Percentiles rank a stretch among this genome's conserved stretches.
phyloP scores from a whole-genome alignment of 108 stramenopile genomes.

The Skeletonema menzelii region DNA sequence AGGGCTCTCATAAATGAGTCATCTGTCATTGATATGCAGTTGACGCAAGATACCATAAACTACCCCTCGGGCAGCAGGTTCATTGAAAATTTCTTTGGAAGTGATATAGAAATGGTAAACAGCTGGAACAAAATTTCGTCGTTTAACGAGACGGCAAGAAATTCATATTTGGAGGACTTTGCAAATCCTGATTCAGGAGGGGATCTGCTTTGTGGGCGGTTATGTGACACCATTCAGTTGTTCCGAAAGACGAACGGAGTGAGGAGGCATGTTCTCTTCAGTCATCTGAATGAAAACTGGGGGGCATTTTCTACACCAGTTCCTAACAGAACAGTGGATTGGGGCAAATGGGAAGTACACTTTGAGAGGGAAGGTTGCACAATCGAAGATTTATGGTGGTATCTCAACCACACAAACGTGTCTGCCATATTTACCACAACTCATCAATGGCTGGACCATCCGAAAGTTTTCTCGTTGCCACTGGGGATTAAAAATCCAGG shows the following conservation, averaged over 20 bases:
- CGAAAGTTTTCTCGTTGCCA: constrained; percentile 54
- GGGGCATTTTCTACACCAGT: constrained; percentile 45
- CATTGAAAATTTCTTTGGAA: background rate
- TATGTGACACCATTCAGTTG: background rate
- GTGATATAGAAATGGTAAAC: background rate
- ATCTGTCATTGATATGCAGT: background rate
- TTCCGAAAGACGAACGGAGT: constrained; percentile 8
- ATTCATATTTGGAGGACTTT: background rate
- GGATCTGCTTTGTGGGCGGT: constrained; percentile 9
- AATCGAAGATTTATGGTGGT: constrained; percentile 22
- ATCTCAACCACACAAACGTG: constrained; percentile 46
- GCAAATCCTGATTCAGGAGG: background rate
- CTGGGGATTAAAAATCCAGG: constrained; percentile 21
- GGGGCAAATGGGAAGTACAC: constrained; percentile 23
- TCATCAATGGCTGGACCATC: constrained; percentile 48
- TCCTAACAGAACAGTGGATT: constrained; percentile 37
- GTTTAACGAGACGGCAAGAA: background rate
- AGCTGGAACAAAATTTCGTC: background rate
- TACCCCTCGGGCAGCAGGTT: background rate
- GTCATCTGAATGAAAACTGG: constrained; percentile 51
- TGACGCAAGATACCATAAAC: background rate
- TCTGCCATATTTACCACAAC: constrained; percentile 48
- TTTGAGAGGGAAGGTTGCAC: constrained; percentile 15
- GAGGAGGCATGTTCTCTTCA: constrained; percentile 47
- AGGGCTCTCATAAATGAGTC: constrained; percentile 12